These are phyloP conservation scores for Amaranthus hypochondriacus DNA, from an alignment of 148 eudicot genomes.

Conservation along the genomic window DNA sequence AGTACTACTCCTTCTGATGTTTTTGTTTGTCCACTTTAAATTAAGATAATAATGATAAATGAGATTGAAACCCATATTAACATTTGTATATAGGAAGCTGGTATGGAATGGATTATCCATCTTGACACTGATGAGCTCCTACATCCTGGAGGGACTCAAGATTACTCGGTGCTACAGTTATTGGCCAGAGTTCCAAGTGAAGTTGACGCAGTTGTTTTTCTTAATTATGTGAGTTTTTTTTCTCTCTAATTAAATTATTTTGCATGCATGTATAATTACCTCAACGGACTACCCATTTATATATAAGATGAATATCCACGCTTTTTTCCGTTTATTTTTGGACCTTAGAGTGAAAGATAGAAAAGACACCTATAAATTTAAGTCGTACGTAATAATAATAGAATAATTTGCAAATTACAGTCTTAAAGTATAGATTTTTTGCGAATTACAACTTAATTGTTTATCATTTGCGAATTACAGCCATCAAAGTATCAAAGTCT, in stretches of 20 bases:
- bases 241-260: background rate
- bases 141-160: conserved; percentile 68
- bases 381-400: too few species aligned
- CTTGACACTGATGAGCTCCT: conserved; percentile 79
- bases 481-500: too few species aligned
- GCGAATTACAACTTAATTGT: too few species aligned
- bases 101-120: conserved; percentile 81
- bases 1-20: too few species aligned
- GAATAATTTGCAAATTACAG: too few species aligned
- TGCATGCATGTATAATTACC: background rate
- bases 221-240: conserved; percentile 50
- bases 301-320: too few species aligned
- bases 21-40: too few species aligned
- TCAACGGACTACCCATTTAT: background rate
- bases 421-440: too few species aligned
- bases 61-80: too few species aligned
- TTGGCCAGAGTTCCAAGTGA: conserved; percentile 44
- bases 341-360: background rate
- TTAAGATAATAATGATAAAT: too few species aligned
- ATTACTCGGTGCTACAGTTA: conserved; percentile 55
- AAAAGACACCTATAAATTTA: too few species aligned
- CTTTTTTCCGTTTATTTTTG: background rate
- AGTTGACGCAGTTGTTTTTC: conserved; percentile 56
- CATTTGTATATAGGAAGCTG: conserved; percentile 37
- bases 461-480: too few species aligned